A percentile compares a stretch with the other conserved stretches of the same genome.
Conservation (phyloP, 2,329 filamentous ascomycete species). For the Apiospora rasikravindrae region DNA sequence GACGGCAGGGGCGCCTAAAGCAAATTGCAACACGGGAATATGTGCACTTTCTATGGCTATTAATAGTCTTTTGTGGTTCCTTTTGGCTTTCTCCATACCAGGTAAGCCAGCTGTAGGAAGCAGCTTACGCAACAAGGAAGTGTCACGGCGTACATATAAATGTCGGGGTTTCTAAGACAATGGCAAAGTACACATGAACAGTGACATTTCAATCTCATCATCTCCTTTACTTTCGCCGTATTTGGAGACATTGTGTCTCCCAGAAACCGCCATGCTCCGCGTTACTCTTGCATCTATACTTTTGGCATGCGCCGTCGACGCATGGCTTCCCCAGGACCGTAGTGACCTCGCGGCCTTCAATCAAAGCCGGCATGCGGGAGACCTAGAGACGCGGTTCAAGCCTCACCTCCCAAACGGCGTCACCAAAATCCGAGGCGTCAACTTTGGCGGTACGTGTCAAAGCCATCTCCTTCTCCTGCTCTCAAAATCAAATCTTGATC, state of each 20-base stretch:
- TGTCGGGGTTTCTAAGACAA: too few relatives aligned
- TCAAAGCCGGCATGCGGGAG: constrained; percentile 37
- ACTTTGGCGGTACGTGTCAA: constrained; percentile 30
- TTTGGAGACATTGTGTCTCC: not conserved
- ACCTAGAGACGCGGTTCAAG: constrained; percentile 40
- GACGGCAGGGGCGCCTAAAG: not conserved
- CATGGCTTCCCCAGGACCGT: constrained; percentile 39
- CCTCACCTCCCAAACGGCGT: constrained; percentile 32
- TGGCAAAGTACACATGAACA: too few relatives aligned
- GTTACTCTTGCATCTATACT: constrained; percentile 30
- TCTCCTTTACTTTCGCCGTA: too few relatives aligned
- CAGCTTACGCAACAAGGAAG: not conserved
- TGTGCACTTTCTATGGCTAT: not conserved
- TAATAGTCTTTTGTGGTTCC: not conserved
- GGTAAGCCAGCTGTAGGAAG: not conserved
- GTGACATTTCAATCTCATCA: too few relatives aligned
- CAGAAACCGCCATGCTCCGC: not conserved
- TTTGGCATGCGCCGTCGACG: constrained; percentile 31
- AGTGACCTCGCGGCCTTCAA: constrained; percentile 40
- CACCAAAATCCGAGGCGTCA: constrained; percentile 33
- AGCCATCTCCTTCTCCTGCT: not conserved
- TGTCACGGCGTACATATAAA: too few relatives aligned
- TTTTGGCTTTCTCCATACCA: not conserved
- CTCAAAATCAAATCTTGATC: not conserved
- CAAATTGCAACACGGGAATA: too few relatives aligned